Percentiles rank a stretch among this genome's conserved stretches.
These are phyloP conservation scores for Cornus kousa DNA, from an alignment of 148 eudicot genomes.

Conservation along the genomic window DNA sequence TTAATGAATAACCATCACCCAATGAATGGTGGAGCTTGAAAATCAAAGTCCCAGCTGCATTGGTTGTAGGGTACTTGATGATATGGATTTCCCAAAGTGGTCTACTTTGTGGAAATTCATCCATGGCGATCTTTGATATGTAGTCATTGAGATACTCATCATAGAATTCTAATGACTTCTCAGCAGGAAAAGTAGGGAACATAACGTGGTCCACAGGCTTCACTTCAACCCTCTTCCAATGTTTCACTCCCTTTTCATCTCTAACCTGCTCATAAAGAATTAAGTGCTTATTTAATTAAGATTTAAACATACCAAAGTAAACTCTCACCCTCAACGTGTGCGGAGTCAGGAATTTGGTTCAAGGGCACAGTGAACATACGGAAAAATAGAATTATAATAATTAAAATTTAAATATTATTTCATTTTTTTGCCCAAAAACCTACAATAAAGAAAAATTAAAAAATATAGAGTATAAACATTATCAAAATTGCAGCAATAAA, in stretches of 20 bases:
- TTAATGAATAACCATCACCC: conserved; percentile 80
- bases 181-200: conserved; percentile 41
- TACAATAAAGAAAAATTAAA: too few relatives aligned
- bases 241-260: conserved; percentile 53
- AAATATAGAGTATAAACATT: too few relatives aligned
- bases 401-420: too few relatives aligned
- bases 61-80: conserved; percentile 62
- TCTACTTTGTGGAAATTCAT: conserved; percentile 50
- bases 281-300: too few relatives aligned
- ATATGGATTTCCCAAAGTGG: conserved; percentile 83
- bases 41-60: conserved; percentile 54
- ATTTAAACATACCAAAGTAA: too few relatives aligned
- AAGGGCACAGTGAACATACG: too few relatives aligned
- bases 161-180: conserved; percentile 36
- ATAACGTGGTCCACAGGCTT: conserved; percentile 54
- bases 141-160: conserved; percentile 53
- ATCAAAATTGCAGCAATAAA: too few relatives aligned
- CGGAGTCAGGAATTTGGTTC: too few relatives aligned
- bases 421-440: too few relatives aligned
- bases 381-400: too few relatives aligned
- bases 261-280: conserved; percentile 33
- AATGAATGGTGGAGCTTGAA: conserved; percentile 86
- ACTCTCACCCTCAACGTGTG: too few relatives aligned
- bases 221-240: conserved; percentile 71
- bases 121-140: conserved; percentile 50